These are phyloP conservation scores for Truncatella angustata DNA, from an alignment of 2,329 filamentous ascomycete species.

Conservation along the genomic window DNA sequence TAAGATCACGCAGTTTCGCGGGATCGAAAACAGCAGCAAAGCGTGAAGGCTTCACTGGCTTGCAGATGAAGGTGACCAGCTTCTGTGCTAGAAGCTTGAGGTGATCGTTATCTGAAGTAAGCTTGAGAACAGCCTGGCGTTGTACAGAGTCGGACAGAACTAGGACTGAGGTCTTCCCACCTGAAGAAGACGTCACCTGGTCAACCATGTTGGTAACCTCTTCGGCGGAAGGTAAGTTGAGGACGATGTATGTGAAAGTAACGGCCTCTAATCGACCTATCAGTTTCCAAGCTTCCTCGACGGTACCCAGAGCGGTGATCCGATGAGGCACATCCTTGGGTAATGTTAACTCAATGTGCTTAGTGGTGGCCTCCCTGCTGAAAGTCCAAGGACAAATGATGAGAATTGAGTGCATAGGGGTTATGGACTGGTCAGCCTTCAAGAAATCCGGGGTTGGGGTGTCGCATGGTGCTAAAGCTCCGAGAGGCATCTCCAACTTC, in stretches of 20 bases:
- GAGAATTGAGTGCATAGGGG: slow-evolving; percentile 82
- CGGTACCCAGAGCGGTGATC: slow-evolving; percentile 70
- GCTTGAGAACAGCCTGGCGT: slow-evolving; percentile 76
- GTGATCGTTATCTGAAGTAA: slow-evolving; percentile 62
- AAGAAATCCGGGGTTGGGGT: slow-evolving; percentile 34
- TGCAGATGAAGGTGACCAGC: slow-evolving; percentile 79
- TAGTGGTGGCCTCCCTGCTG: slow-evolving; percentile 81
- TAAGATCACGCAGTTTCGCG: slow-evolving; percentile 72
- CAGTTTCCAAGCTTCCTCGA: slow-evolving; percentile 70
- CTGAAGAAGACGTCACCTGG: slow-evolving; percentile 60
- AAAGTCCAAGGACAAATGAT: slow-evolving; percentile 85
- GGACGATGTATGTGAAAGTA: slow-evolving; percentile 83
- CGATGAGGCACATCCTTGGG: slow-evolving; percentile 82
- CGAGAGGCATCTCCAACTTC: slow-evolving; percentile 60
- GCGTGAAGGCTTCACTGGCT: slow-evolving; percentile 90
- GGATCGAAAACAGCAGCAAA: slow-evolving; percentile 85
- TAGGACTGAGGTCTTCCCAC: slow-evolving; percentile 67
- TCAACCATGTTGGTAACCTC: slow-evolving; percentile 78
- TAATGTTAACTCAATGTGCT: slow-evolving; percentile 90
- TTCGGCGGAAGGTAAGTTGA: slow-evolving; percentile 73
- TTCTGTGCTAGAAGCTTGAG: slow-evolving; percentile 63
- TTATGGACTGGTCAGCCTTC: slow-evolving; percentile 44
- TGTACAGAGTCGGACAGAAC: slow-evolving; percentile 88
- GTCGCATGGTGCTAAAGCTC: slow-evolving; percentile 39
- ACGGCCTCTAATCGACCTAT: slow-evolving; percentile 68